A percentile compares a stretch with the other conserved stretches of the same genome.
Conservation (phyloP, 176 grass and related monocot species). For the Puccinellia tenuiflora region DNA sequence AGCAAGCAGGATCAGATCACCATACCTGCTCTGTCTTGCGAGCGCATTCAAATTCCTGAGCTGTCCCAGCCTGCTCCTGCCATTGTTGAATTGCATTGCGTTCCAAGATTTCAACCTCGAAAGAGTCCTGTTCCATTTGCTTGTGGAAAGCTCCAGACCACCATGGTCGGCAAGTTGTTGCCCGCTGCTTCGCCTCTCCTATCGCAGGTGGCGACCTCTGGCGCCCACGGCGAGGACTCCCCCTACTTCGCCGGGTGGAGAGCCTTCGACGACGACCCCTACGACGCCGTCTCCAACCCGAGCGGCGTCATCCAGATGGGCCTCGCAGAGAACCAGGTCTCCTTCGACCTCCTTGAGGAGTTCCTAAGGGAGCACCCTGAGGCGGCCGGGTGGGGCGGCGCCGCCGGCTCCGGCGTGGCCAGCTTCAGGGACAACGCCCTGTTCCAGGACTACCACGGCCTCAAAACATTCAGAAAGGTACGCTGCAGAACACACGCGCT, state of each 20-base stretch:
- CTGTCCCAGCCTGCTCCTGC: not conserved
- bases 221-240: constrained; percentile 72
- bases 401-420: constrained; percentile 17
- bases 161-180: constrained; percentile 42
- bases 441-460: constrained; percentile 92
- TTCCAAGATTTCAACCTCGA: not conserved
- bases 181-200: constrained; percentile 14
- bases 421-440: constrained; percentile 87
- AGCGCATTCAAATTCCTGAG: not conserved
- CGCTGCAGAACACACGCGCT: not conserved
- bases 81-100: constrained; percentile 3
- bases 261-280: constrained; percentile 76
- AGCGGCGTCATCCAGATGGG: constrained; percentile 88
- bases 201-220: constrained; percentile 55
- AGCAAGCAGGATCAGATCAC: constrained; percentile 10
- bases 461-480: constrained; percentile 67
- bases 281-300: constrained; percentile 56
- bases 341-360: constrained; percentile 78
- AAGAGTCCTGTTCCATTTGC: not conserved
- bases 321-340: constrained; percentile 89
- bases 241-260: constrained; percentile 92
- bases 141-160: not conserved
- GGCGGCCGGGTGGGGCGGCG: constrained; percentile 33
- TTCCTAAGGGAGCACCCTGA: constrained; percentile 64
- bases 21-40: not conserved